Percentiles rank a stretch among this genome's conserved stretches.
Conservation (phyloP, 345 rosid species). For the Turnera subulata region DNA sequence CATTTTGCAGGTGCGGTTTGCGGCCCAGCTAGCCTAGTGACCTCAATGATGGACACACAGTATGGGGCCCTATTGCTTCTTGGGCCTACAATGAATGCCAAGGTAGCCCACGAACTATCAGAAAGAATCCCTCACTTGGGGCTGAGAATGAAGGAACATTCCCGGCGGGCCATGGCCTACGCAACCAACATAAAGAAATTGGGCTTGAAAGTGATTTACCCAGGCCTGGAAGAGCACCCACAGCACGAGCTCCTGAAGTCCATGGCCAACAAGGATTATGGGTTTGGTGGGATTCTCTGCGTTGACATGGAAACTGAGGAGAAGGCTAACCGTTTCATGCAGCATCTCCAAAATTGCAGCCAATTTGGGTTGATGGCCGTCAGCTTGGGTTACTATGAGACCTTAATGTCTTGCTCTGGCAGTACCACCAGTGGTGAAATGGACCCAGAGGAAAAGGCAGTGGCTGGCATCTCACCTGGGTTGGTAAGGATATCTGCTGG, state of each 20-base stretch:
- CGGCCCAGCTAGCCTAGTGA: slow-evolving; percentile 76
- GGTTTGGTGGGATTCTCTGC: slow-evolving; percentile 77
- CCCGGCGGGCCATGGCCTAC: slow-evolving; percentile 57
- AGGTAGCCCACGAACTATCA: slow-evolving; percentile 83
- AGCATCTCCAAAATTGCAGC: slow-evolving; percentile 59
- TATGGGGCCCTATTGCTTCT: slow-evolving; percentile 85
- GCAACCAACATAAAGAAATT: slow-evolving; percentile 68
- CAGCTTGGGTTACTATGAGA: slow-evolving; percentile 92
- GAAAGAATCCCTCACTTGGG: slow-evolving; percentile 83
- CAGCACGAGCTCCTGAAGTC: slow-evolving; percentile 62
- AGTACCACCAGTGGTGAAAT: slow-evolving; percentile 97
- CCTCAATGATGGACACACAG: slow-evolving; percentile 90
- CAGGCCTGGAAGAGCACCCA: slow-evolving; percentile 80
- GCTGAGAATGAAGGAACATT: slow-evolving; percentile 84
- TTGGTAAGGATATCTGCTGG: slow-evolving; percentile 84
- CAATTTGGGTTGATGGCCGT: slow-evolving; percentile 95
- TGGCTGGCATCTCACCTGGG: slow-evolving; percentile 95
- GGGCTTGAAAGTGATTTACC: slow-evolving; percentile 75
- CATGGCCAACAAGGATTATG: slow-evolving; percentile 62
- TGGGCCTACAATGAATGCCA: slow-evolving; percentile 97
- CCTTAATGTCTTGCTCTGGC: slow-evolving; percentile 89
- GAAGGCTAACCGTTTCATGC: slow-evolving; percentile 69
- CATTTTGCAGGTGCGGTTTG: slow-evolving; percentile 82
- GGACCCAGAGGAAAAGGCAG: slow-evolving; percentile 53
- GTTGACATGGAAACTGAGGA: slow-evolving; percentile 88